A percentile compares a stretch with the other conserved stretches of the same genome.
These are phyloP conservation scores for Comarum palustre DNA, from an alignment of 306 rosid species.

Conservation along the genomic window DNA sequence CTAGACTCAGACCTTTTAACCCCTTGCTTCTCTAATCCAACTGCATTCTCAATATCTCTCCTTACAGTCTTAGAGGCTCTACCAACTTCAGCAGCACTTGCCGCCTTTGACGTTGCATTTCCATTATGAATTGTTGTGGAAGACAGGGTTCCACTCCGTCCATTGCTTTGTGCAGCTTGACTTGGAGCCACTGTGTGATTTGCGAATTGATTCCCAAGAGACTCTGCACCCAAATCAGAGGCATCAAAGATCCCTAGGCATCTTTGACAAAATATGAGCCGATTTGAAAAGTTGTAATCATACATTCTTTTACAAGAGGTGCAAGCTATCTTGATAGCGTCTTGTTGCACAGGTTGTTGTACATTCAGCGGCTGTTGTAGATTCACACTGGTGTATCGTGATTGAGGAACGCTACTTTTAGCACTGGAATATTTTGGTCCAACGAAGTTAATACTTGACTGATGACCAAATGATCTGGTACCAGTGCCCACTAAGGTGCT, in stretches of 20 bases:
- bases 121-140: conserved; percentile 10
- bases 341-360: conserved; percentile 26
- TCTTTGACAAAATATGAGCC: conserved; percentile 47
- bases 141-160: conserved; percentile 21
- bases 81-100: conserved; percentile 30
- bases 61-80: conserved; percentile 31
- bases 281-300: conserved; percentile 43
- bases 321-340: conserved; percentile 72
- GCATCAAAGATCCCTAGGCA: conserved; percentile 54
- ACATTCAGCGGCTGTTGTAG: conserved; percentile 31
- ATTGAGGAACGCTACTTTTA: conserved; percentile 28
- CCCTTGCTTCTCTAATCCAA: conserved; percentile 33
- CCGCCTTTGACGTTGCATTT: conserved; percentile 27
- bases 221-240: conserved; percentile 41
- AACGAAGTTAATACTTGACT: conserved; percentile 28
- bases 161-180: conserved; percentile 31
- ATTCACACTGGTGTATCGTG: conserved; percentile 33
- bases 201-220: conserved; percentile 22
- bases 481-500: conserved; percentile 28
- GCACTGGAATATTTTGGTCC: conserved; percentile 24
- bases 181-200: conserved; percentile 34
- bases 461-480: conserved; percentile 34
- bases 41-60: conserved; percentile 32
- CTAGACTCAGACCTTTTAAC: conserved; percentile 31
- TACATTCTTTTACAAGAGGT: conserved; percentile 50